These are phyloP conservation scores for Glycine soja DNA, from an alignment of 306 rosid genomes.

Conservation along the genomic window DNA sequence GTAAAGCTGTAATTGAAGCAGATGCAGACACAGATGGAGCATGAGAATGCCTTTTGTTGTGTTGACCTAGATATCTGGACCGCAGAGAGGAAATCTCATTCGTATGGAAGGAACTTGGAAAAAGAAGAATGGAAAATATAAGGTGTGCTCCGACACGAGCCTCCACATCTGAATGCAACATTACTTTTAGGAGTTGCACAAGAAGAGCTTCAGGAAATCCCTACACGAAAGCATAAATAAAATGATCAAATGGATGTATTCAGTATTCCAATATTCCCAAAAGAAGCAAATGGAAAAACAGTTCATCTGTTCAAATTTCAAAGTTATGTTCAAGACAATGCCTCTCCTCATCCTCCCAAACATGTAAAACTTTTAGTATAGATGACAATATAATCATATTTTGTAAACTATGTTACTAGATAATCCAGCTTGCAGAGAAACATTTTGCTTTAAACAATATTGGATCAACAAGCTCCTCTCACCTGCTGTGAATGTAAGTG, in stretches of 20 bases:
- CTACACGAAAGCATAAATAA: constrained; percentile 52
- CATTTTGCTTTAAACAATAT: not conserved
- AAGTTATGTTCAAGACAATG: not conserved
- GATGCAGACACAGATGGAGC: constrained; percentile 78
- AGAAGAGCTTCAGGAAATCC: constrained; percentile 93
- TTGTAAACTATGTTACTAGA: not conserved
- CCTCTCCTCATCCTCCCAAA: constrained; percentile 1
- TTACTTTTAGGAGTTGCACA: constrained; percentile 83
- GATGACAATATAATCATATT: constrained; percentile 16
- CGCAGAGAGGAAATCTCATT: constrained; percentile 62
- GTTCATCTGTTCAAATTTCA: constrained; percentile 15
- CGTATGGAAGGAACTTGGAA: constrained; percentile 70
- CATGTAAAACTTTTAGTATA: constrained; percentile 7
- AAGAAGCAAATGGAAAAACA: not conserved
- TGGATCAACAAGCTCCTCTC: not conserved
- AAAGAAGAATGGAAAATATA: constrained; percentile 80
- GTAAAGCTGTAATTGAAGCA: constrained; percentile 89
- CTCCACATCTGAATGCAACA: constrained; percentile 85
- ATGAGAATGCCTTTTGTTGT: constrained; percentile 64
- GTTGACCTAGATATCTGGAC: constrained; percentile 66
- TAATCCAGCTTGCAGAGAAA: constrained; percentile 13
- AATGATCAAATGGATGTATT: constrained; percentile 19
- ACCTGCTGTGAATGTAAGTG: constrained; percentile 76
- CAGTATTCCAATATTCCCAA: not conserved
- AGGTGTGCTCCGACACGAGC: constrained; percentile 95